Percentiles rank a stretch among this genome's conserved stretches.
phyloP scores from a whole-genome alignment of 1,139 yeast species.

The Pichia sp. region DNA sequence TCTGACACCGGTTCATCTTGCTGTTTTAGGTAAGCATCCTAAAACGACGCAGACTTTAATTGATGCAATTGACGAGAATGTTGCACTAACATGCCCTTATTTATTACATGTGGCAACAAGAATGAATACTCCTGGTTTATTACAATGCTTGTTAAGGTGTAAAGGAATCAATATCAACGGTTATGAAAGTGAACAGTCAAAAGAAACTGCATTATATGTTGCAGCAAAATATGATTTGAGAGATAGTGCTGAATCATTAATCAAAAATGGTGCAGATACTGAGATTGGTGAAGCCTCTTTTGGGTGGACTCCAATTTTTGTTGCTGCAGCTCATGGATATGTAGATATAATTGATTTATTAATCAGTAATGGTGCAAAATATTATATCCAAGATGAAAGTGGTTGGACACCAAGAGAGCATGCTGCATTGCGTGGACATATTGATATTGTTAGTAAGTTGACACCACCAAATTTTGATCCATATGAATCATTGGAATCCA shows the following conservation, averaged over 20 bases:
- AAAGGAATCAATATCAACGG: slow-evolving; percentile 62
- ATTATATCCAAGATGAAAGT: slow-evolving; percentile 63
- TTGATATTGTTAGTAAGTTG: slow-evolving; percentile 59
- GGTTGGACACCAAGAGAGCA: slow-evolving; percentile 99
- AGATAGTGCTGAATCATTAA: slow-evolving; percentile 50
- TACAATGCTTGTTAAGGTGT: slow-evolving; percentile 47
- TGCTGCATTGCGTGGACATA: slow-evolving; percentile 86
- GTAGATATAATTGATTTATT: slow-evolving; percentile 51
- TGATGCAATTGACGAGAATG: slow-evolving; percentile 34
- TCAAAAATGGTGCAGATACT: slow-evolving; percentile 58
- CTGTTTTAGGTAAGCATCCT: slow-evolving; percentile 81
- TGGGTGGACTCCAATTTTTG: slow-evolving; percentile 94
- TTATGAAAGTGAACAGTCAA: slow-evolving; percentile 47
- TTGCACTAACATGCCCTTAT: slow-evolving; percentile 40
- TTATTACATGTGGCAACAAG: slow-evolving; percentile 67
- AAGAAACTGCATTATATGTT: slow-evolving; percentile 77
- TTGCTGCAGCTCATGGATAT: slow-evolving; percentile 86
- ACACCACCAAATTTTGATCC: slow-evolving; percentile 36
- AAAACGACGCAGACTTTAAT: slow-evolving; percentile 61
- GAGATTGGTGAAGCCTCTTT: slow-evolving; percentile 74
- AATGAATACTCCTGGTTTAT: slow-evolving; percentile 52
- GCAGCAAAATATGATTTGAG: slow-evolving; percentile 62
- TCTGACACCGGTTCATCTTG: slow-evolving; percentile 75
- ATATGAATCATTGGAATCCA: slow-evolving; percentile 20
- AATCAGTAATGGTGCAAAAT: slow-evolving; percentile 47